Evolutionary conservation across 495 filamentous ascomycete species (phyloP).

Genomic region (Elaphomyces granulatus): DNA sequence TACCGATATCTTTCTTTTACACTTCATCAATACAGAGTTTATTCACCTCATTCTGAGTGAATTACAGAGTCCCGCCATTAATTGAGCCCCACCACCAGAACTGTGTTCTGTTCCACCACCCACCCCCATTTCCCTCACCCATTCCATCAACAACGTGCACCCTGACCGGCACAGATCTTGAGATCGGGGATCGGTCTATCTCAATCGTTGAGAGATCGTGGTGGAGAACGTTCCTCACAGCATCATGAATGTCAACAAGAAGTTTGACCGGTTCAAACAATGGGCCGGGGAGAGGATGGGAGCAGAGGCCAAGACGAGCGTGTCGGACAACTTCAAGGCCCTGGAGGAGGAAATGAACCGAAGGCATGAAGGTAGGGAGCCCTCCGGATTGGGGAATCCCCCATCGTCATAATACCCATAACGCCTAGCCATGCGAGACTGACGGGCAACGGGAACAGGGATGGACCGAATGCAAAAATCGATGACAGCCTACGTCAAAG

Average conservation of each 20-base stretch:
- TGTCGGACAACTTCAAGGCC: slow-evolving; percentile 86
- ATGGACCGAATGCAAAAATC: slow-evolving; percentile 86
- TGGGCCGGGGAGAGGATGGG: slow-evolving; percentile 98
- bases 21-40: too few relatives aligned
- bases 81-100: too few relatives aligned
- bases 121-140: neutral
- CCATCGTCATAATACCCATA: slow-evolving; percentile 1
- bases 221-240: too few relatives aligned
- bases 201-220: too few relatives aligned
- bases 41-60: too few relatives aligned
- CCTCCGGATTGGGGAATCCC: neutral
- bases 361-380: slow-evolving; percentile 64
- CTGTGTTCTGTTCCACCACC: neutral
- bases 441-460: too few relatives aligned
- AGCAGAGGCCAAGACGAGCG: slow-evolving; percentile 72
- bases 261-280: slow-evolving; percentile 93
- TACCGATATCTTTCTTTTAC: too few relatives aligned
- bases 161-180: neutral
- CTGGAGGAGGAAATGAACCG: slow-evolving; percentile 88
- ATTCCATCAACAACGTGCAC: neutral
- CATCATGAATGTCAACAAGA: slow-evolving; percentile 85
- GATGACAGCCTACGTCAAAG: slow-evolving; percentile 81
- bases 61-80: too few relatives aligned
- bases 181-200: too few relatives aligned
- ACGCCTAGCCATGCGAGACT: slow-evolving; percentile 1